Percentiles rank a stretch among this genome's conserved stretches.
phyloP scores from a whole-genome alignment of 768 basidiomycete species.

The Megacollybia marginata region DNA sequence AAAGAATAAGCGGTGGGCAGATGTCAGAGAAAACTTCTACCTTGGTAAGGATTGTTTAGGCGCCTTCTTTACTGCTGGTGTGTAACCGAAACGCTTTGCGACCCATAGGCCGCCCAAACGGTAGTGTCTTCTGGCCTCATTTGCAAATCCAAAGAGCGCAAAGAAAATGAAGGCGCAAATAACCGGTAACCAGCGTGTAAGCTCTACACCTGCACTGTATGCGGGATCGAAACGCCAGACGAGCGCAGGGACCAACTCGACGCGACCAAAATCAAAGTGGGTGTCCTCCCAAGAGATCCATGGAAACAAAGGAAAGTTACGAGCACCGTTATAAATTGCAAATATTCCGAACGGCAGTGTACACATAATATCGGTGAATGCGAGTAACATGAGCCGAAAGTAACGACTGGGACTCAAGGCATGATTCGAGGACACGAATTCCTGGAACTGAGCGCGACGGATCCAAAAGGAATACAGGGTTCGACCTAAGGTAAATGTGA shows the following conservation, averaged over 20 bases:
- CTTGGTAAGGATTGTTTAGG: too few species aligned
- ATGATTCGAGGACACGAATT: constrained; percentile 21
- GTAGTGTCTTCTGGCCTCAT: constrained; percentile 43
- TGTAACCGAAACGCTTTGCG: too few species aligned
- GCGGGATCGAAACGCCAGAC: constrained; percentile 16
- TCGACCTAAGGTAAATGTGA: constrained; percentile 12
- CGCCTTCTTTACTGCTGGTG: too few species aligned
- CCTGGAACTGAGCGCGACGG: constrained; percentile 22
- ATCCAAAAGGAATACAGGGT: constrained; percentile 23
- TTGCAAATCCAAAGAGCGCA: constrained; percentile 45
- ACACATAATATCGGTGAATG: constrained; percentile 22
- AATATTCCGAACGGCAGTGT: constrained; percentile 18
- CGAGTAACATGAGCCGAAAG: constrained; percentile 27
- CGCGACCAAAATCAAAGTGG: constrained; percentile 25
- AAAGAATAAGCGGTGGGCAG: too few species aligned
- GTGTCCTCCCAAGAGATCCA: constrained; percentile 26
- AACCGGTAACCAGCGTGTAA: constrained; percentile 29
- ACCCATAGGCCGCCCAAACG: too few species aligned
- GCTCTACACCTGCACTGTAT: constrained; percentile 12
- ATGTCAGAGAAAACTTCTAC: too few species aligned
- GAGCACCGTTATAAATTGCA: too few species aligned
- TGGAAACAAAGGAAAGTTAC: constrained; percentile 15
- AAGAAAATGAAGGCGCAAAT: constrained; percentile 43
- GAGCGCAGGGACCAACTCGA: constrained; percentile 18
- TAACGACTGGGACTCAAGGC: constrained; percentile 24